A percentile compares a stretch with the other conserved stretches of the same genome.
These are phyloP conservation scores for Prunus davidiana DNA, from an alignment of 306 rosid genomes.

Conservation along the genomic window DNA sequence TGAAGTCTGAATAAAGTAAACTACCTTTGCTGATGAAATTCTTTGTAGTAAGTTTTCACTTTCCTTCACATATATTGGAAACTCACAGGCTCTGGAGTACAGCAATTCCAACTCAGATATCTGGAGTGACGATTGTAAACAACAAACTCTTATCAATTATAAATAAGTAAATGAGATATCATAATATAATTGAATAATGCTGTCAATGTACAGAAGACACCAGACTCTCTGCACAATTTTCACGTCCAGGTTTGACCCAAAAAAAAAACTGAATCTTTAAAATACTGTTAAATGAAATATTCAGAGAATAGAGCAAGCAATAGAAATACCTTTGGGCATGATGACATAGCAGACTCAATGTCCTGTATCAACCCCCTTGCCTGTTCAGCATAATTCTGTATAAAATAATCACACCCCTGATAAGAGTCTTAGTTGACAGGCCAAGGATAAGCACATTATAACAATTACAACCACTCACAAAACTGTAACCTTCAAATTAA, in stretches of 20 bases:
- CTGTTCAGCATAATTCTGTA: constrained; percentile 67
- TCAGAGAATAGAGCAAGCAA: background rate
- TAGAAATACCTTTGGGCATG: constrained; percentile 49
- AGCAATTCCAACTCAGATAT: constrained; percentile 72
- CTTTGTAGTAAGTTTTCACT: constrained; percentile 50
- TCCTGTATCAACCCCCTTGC: constrained; percentile 59
- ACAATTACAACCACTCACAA: constrained; percentile 17
- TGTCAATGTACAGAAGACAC: constrained; percentile 8
- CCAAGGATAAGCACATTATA: constrained; percentile 17
- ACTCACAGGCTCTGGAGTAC: constrained; percentile 58
- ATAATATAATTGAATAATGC: constrained; percentile 4
- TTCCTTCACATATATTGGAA: constrained; percentile 61
- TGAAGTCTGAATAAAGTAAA: background rate
- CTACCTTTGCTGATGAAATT: constrained; percentile 63
- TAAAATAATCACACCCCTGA: background rate
- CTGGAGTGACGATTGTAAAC: constrained; percentile 41
- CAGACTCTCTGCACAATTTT: background rate
- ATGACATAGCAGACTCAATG: constrained; percentile 48
- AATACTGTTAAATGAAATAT: background rate
- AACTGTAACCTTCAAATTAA: constrained; percentile 71
- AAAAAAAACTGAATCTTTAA: background rate
- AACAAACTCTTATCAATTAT: constrained; percentile 25
- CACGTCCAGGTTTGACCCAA: background rate
- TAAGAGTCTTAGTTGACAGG: constrained; percentile 21
- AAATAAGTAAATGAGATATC: constrained; percentile 34